Percentiles rank a stretch among this genome's conserved stretches.
Evolutionary conservation across 1,284 basidiomycete species (phyloP).

Genomic region (Ganoderma boninense): DNA sequence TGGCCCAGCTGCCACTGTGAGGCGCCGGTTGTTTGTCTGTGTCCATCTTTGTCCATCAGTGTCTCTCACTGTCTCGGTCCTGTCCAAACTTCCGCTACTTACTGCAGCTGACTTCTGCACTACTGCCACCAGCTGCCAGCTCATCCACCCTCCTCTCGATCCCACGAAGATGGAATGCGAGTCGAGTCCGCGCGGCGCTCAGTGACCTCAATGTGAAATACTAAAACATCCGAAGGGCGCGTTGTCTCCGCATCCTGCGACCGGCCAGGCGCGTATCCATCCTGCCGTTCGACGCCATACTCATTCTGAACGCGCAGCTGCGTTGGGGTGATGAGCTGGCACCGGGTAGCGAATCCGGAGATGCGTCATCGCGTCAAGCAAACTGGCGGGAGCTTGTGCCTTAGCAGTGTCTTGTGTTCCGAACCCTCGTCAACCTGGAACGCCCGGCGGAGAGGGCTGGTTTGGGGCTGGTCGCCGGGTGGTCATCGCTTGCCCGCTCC

Average conservation of each 20-base stretch:
- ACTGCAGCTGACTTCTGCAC: background rate
- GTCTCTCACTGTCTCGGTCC: background rate
- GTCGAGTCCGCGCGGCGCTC: background rate
- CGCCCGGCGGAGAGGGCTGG: background rate
- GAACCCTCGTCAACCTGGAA: background rate
- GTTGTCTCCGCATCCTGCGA: background rate
- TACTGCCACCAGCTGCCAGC: background rate
- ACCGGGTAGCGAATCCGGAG: background rate
- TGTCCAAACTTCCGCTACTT: background rate
- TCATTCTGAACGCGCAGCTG: background rate
- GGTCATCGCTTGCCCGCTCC: background rate
- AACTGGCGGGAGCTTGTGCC: background rate
- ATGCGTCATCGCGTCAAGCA: background rate
- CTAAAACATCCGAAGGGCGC: background rate
- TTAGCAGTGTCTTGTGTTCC: background rate
- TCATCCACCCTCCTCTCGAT: background rate
- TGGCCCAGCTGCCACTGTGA: too few species aligned
- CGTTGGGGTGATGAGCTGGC: background rate
- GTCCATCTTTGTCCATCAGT: background rate
- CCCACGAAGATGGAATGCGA: background rate
- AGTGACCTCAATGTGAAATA: background rate
- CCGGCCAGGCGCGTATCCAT: background rate
- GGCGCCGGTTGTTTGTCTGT: background rate
- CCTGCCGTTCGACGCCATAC: background rate
- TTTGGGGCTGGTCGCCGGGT: background rate